phyloP scores from a whole-genome alignment of 495 filamentous ascomycete species.

The Trichoderma erinaceum region DNA sequence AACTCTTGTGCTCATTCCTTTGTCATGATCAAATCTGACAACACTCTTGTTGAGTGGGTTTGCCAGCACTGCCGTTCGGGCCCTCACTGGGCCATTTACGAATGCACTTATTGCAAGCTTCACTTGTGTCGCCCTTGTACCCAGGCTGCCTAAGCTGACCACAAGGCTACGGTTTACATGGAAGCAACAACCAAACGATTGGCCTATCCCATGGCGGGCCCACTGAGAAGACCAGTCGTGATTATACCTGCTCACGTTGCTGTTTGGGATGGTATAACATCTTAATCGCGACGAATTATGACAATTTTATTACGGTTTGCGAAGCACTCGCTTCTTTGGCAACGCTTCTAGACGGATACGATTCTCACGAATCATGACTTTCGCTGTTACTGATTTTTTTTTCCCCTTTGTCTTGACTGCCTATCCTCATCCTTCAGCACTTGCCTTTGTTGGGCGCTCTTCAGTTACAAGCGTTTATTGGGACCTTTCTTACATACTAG shows the following conservation, averaged over 20 bases:
- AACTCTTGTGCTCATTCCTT: conserved; percentile 62
- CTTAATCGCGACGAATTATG: neutral
- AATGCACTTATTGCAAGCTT: conserved; percentile 71
- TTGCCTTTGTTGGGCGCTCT: neutral
- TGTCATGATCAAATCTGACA: conserved; percentile 72
- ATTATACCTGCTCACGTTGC: neutral
- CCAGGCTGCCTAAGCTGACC: conserved; percentile 43
- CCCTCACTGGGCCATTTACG: conserved; percentile 77
- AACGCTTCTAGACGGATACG: neutral
- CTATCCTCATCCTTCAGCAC: neutral
- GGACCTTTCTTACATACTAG: too few species aligned
- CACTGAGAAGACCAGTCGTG: neutral
- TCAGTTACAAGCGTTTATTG: neutral
- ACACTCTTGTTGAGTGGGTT: conserved; percentile 66
- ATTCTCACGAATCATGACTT: conserved; percentile 3
- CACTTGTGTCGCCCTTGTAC: conserved; percentile 67
- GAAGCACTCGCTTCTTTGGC: neutral
- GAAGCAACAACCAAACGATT: neutral
- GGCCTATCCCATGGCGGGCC: neutral
- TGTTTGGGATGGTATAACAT: neutral
- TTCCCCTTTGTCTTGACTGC: neutral
- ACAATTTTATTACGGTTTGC: neutral
- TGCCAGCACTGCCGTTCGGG: conserved; percentile 72
- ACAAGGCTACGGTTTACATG: neutral
- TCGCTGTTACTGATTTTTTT: neutral